Base-by-base conservation (phyloP, 345 rosid species). In the Pelargonium nanum region DNA sequence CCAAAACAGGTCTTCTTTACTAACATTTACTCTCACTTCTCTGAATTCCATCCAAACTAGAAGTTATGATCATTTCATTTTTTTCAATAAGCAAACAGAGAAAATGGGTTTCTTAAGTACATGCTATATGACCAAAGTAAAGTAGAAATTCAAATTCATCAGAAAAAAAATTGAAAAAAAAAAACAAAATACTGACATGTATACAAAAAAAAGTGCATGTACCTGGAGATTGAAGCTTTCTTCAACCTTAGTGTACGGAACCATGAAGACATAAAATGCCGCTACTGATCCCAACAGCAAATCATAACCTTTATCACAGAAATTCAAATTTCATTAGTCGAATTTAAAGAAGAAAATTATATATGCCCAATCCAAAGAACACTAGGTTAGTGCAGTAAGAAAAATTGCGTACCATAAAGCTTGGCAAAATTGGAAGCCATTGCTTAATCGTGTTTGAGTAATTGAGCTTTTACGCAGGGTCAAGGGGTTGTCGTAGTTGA, bases 161-260 rank as follows among this genome's bases (percentile, higher is more conserved):
- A 45, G 32, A 17, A 22, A 20, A 1, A 44, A 15, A 24, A 63
- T 19, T 20, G 22, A 22, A 15, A 8, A 12, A 30, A 28, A 22
- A 52, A n/a, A 24, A n/a, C 12, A 0, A 0, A 57, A 52, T 21
- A 22, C 19, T 21, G 10, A 55, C 20, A 17, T 6, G 26, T n/a
- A 34, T 16, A 17, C 15, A 51, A 12, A 10, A 52, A 54, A 17
- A 21, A 21, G 9, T n/a, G n/a, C 13, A 15, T 0, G 45, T 24
- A 83, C 96, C 93, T 92, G 99, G 62, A 93, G 58, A 64, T 87
- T 89, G 80, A 93, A 93, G 88, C 99, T 89, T 73, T 93, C 99
- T 77, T 93, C 99, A 28, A 93, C 97, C 79, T 93, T 93, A 26
- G 99, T 93, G 68, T 78, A 93, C 17, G 96, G 99, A 30, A 78